Conservation (phyloP, 495 filamentous ascomycete genomes). For the Daldinia loculata region DNA sequence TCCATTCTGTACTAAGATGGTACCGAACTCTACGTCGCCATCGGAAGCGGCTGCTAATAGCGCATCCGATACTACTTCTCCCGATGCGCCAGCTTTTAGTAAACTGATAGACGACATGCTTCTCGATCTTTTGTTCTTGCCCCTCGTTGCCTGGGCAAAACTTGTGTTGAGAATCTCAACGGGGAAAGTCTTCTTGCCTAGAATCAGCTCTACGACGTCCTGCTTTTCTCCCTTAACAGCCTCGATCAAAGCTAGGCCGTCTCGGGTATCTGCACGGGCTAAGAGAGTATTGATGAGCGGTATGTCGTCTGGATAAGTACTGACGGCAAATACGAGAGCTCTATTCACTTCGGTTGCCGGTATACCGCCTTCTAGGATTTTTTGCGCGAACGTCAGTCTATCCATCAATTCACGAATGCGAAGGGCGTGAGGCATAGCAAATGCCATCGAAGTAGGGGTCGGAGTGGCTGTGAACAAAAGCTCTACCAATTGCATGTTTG, state of each 20-base stretch:
- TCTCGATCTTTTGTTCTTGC: conserved; percentile 43
- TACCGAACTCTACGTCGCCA: conserved; percentile 55
- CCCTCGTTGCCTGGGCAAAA: conserved; percentile 48
- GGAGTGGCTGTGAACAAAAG: conserved; percentile 49
- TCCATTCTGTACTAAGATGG: conserved; percentile 51
- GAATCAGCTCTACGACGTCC: conserved; percentile 50
- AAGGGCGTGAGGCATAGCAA: conserved; percentile 54
- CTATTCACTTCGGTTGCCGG: conserved; percentile 52
- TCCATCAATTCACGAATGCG: conserved; percentile 55
- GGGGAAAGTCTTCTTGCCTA: conserved; percentile 48
- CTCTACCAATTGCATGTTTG: conserved; percentile 52
- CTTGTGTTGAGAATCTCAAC: conserved; percentile 42
- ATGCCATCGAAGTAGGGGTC: conserved; percentile 45
- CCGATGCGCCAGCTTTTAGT: conserved; percentile 49
- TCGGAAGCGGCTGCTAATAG: conserved; percentile 54
- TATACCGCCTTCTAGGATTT: conserved; percentile 52
- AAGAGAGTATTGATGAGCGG: conserved; percentile 51
- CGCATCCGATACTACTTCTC: conserved; percentile 50
- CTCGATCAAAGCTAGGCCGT: conserved; percentile 52
- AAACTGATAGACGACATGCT: conserved; percentile 48
- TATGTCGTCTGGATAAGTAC: conserved; percentile 50
- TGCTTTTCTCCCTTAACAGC: conserved; percentile 49
- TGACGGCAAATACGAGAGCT: conserved; percentile 54
- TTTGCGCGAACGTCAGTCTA: conserved; percentile 53
- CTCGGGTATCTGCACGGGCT: conserved; percentile 50